Percentiles rank a stretch among this genome's conserved stretches.
These are phyloP conservation scores for Phytophthora pini DNA, from an alignment of 352 stramenopile species.

Conservation along the genomic window DNA sequence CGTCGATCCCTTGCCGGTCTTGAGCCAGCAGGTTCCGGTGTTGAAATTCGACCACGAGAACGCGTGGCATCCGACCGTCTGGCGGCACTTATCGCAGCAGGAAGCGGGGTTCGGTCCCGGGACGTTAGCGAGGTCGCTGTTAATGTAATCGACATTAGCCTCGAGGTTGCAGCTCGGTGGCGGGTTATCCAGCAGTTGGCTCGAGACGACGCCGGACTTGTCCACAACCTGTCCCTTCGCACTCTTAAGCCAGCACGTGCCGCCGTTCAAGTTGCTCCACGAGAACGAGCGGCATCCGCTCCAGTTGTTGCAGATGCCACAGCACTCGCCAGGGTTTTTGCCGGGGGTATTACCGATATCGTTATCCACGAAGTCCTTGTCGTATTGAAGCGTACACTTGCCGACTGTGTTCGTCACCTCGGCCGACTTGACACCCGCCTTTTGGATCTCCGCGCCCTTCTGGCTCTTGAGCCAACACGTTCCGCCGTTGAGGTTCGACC, in stretches of 20 bases:
- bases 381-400: conserved; percentile 25
- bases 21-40: conserved; percentile 33
- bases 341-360: conserved; percentile 37
- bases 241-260: conserved; percentile 53
- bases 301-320: conserved; percentile 41
- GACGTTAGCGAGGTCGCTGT: conserved; percentile 39
- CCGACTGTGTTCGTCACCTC: conserved; percentile 22
- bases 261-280: conserved; percentile 47
- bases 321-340: conserved; percentile 24
- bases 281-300: conserved; percentile 41
- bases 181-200: conserved; percentile 28
- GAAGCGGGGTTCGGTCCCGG: conserved; percentile 10
- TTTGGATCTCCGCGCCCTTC: conserved; percentile 14
- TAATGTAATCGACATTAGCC: conserved; percentile 31
- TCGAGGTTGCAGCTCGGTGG: conserved; percentile 28
- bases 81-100: conserved; percentile 41
- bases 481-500: conserved; percentile 26
- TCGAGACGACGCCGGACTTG: conserved; percentile 34
- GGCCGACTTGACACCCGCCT: conserved; percentile 25
- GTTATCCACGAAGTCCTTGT: conserved; percentile 43
- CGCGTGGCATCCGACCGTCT: conserved; percentile 23
- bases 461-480: conserved; percentile 38
- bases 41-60: conserved; percentile 40
- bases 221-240: conserved; percentile 12
- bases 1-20: conserved; percentile 32